phyloP scores from a whole-genome alignment of 495 filamentous ascomycete genomes.

The Pyrenopolyporus hunteri region DNA sequence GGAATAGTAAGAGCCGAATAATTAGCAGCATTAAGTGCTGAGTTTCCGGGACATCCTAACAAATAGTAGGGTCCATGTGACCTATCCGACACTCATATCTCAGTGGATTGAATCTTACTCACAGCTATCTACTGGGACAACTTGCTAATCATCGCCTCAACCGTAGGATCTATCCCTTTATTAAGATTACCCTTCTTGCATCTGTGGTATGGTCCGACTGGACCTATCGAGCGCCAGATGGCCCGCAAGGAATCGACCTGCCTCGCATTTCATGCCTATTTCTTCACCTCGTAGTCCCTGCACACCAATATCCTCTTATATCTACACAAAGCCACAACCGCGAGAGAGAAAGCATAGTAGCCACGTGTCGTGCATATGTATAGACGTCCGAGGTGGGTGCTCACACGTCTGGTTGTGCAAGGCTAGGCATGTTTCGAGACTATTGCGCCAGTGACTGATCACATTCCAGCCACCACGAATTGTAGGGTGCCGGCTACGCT shows the following conservation, averaged over 20 bases:
- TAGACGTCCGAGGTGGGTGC: conserved; percentile 1
- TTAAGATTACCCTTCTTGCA: background rate
- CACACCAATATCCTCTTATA: conserved; percentile 12
- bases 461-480: conserved; percentile 29
- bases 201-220: conserved; percentile 5
- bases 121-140: background rate
- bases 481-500: conserved; percentile 7
- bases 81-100: background rate
- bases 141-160: background rate
- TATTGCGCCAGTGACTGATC: conserved; percentile 25
- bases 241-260: background rate
- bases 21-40: conserved; percentile 2
- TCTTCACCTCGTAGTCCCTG: background rate
- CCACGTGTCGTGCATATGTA: conserved; percentile 36
- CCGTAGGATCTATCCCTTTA: background rate
- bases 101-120: background rate
- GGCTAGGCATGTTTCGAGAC: conserved; percentile 25
- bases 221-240: background rate
- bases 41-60: background rate
- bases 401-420: conserved; percentile 15
- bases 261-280: background rate
- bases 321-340: conserved; percentile 6
- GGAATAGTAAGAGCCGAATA: background rate
- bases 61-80: background rate
- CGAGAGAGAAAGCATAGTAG: conserved; percentile 2